phyloP scores from a whole-genome alignment of 306 rosid species.

The Vachellia collinsii region DNA sequence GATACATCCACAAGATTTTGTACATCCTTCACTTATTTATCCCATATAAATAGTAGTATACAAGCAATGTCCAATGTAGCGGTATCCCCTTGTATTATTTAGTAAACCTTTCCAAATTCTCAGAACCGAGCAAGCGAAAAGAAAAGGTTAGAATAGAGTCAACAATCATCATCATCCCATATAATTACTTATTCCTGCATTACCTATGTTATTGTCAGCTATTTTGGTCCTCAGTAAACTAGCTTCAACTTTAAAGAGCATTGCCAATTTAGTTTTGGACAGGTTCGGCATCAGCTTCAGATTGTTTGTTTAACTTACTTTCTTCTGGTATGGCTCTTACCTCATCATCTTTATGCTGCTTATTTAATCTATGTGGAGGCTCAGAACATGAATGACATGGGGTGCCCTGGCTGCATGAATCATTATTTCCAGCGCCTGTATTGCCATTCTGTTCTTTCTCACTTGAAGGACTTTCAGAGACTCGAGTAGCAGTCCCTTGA shows the following conservation, averaged over 20 bases:
- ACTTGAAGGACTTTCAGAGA: conserved; percentile 30
- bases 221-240: conserved; percentile 27
- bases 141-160: conserved; percentile 33
- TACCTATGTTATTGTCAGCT: conserved; percentile 44
- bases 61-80: conserved; percentile 33
- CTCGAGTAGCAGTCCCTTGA: conserved; percentile 19
- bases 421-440: background rate
- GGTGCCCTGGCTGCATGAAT: conserved; percentile 29
- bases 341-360: conserved; percentile 37
- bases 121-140: conserved; percentile 21
- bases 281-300: conserved; percentile 52
- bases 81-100: conserved; percentile 14
- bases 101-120: conserved; percentile 31
- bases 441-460: conserved; percentile 44
- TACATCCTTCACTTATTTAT: conserved; percentile 38
- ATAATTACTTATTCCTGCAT: conserved; percentile 28
- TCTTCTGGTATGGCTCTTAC: conserved; percentile 41
- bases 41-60: conserved; percentile 33
- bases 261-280: conserved; percentile 51
- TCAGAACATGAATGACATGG: conserved; percentile 31
- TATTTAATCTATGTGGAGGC: conserved; percentile 36
- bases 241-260: conserved; percentile 35
- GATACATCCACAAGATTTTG: conserved; percentile 31
- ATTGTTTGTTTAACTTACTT: conserved; percentile 37
- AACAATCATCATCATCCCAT: conserved; percentile 29